Base-by-base conservation (phyloP, 106 monocot genomes). In the Allium cepa region DNA sequence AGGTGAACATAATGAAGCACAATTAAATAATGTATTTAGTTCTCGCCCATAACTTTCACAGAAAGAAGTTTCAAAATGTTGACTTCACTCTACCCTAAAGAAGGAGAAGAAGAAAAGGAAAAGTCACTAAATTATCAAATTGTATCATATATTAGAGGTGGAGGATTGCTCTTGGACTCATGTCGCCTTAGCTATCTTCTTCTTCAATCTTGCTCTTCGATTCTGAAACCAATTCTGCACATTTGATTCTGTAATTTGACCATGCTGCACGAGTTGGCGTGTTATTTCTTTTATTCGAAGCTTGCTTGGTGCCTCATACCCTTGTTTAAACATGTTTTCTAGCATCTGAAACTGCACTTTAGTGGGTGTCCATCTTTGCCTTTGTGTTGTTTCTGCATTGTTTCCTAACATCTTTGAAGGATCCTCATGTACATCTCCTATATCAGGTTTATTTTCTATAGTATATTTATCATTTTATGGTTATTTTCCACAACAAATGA, bases 201-300 rank as follows among this genome's bases (percentile, higher is more conserved):
- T 59, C 46, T 72, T 85, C 4, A 60, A 64, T 46, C 85, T 53
- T 3, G 85, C 80, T 68, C 80, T 77, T 61, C 80, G 69, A 46
- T 84, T 84, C 58, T 84, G 84, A 55, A 84, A 84, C 84, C 84
- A 84, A 66, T 80, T 80, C 52, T 77, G 79, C 9, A 84, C 80
- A 68, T 80, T 84, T 28, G 69, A 17, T 62, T 77, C 80, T 14
- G 85, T 71, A 17, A 85, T 74, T 47, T 63, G 57, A 13, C 85
- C 85, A 8, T 81, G 70, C 12, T 72, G 47, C 7, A 69, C 45
- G 8, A 84, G 63, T 26, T 77, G 71, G 53, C 49, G 45, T 13
- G 80, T 28, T 64, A 84, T 77, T 67, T 80, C 80, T 48, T 70
- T 71, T 7, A 80, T 73, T 73, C 63, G 77, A 15, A 77, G 80